Conservation (phyloP, 1,284 basidiomycete species). For the Marasmius tenuissimus region DNA sequence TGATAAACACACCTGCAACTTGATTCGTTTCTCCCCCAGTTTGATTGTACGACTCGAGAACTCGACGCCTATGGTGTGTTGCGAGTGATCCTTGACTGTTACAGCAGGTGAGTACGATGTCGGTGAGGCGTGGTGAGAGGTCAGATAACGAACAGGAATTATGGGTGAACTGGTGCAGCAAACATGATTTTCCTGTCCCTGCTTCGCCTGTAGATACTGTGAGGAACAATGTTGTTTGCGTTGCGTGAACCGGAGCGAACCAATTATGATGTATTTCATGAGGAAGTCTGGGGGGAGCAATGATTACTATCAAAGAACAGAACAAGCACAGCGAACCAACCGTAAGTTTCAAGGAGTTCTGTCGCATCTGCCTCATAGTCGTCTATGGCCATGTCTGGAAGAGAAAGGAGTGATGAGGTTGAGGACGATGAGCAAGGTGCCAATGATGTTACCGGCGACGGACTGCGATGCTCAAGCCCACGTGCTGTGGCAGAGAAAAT, state of each 20-base stretch:
- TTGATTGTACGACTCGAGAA: slow-evolving; percentile 89
- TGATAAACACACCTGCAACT: slow-evolving; percentile 73
- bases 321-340: slow-evolving; percentile 40
- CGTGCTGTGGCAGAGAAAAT: not conserved
- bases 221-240: slow-evolving; percentile 1
- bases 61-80: slow-evolving; percentile 97
- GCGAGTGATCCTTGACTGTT: slow-evolving; percentile 92
- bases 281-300: slow-evolving; percentile 74
- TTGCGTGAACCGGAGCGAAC: slow-evolving; percentile 39
- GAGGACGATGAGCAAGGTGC: not conserved
- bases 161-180: slow-evolving; percentile 94
- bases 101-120: slow-evolving; percentile 4
- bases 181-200: slow-evolving; percentile 94
- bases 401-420: not conserved
- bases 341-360: slow-evolving; percentile 91
- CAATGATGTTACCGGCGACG: not conserved
- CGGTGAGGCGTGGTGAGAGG: slow-evolving; percentile 2
- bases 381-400: slow-evolving; percentile 48
- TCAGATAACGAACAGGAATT: slow-evolving; percentile 74
- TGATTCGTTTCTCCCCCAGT: slow-evolving; percentile 90
- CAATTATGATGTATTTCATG: slow-evolving; percentile 97
- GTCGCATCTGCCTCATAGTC: slow-evolving; percentile 79
- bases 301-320: slow-evolving; percentile 9
- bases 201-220: slow-evolving; percentile 73
- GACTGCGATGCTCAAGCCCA: not conserved